These are phyloP conservation scores for Candida peoriensis DNA, from an alignment of 805 yeast genomes.

Conservation along the genomic window DNA sequence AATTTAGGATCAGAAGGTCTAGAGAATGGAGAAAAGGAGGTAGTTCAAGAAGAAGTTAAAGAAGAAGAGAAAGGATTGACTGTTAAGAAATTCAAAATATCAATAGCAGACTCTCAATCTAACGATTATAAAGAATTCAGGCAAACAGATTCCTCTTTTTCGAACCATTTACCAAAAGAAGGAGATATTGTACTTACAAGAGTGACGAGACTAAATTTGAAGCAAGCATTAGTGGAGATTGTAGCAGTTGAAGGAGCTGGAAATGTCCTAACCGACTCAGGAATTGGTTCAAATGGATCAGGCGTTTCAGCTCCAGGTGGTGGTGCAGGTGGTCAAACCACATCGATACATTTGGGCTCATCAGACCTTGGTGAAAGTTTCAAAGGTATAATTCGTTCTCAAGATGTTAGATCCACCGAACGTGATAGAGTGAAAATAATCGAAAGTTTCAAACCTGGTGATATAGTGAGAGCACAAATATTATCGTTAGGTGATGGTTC, in stretches of 20 bases:
- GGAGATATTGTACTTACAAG: conserved; percentile 77
- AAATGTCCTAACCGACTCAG: conserved; percentile 53
- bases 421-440: conserved; percentile 78
- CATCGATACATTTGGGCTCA: conserved; percentile 41
- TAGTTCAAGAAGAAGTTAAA: conserved; percentile 7
- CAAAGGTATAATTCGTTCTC: conserved; percentile 79
- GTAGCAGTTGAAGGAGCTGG: conserved; percentile 61
- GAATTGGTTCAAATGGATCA: conserved; percentile 55
- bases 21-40: conserved; percentile 8
- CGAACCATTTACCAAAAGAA: conserved; percentile 68
- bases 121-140: conserved; percentile 9
- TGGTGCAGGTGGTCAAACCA: conserved; percentile 49
- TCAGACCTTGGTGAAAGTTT: conserved; percentile 82
- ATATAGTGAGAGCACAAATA: conserved; percentile 78
- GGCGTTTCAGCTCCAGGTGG: conserved; percentile 44
- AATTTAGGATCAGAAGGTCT: conserved; percentile 9
- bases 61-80: conserved; percentile 10
- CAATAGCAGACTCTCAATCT: conserved; percentile 24
- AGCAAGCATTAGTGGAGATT: conserved; percentile 78
- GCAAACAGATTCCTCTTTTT: conserved; percentile 16
- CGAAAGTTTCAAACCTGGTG: conserved; percentile 86
- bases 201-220: conserved; percentile 59
- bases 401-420: conserved; percentile 88
- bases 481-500: conserved; percentile 89
- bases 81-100: conserved; percentile 20